Percentiles rank a stretch among this genome's conserved stretches.
Conservation (phyloP, 164 flowering plant genomes). For the Magnolia officinalis region DNA sequence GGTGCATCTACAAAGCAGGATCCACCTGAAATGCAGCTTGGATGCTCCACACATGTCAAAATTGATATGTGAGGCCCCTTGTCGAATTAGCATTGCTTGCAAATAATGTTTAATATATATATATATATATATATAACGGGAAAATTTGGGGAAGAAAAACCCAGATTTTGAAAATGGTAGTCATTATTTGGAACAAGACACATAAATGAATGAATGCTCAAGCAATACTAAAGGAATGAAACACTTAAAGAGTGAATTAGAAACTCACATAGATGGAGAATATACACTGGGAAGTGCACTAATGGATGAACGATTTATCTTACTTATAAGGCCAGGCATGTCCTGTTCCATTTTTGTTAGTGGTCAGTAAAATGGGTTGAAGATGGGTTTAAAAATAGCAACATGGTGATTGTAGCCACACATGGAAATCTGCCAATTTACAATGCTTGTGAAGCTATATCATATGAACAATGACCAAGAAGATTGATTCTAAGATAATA, state of each 20-base stretch:
- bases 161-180: background rate
- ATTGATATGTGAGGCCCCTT: background rate
- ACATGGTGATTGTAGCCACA: background rate
- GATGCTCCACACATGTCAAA: background rate
- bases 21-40: background rate
- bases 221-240: background rate
- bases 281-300: conserved; percentile 68
- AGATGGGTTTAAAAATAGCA: background rate
- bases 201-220: background rate
- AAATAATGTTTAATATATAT: no score
- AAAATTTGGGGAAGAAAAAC: background rate
- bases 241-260: background rate
- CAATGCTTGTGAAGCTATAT: background rate
- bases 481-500: background rate
- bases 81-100: background rate
- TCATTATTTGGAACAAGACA: background rate
- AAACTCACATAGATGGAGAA: conserved; percentile 61
- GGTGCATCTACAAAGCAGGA: background rate
- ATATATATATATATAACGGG: no score
- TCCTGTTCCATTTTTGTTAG: conserved; percentile 38
- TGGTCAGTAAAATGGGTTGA: background rate
- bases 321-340: conserved; percentile 65
- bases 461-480: background rate
- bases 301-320: conserved; percentile 55
- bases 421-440: background rate